A percentile compares a stretch with the other conserved stretches of the same genome.
These are phyloP conservation scores for Botrytis fragariae DNA, from an alignment of 2,329 filamentous ascomycete species.

Conservation along the genomic window DNA sequence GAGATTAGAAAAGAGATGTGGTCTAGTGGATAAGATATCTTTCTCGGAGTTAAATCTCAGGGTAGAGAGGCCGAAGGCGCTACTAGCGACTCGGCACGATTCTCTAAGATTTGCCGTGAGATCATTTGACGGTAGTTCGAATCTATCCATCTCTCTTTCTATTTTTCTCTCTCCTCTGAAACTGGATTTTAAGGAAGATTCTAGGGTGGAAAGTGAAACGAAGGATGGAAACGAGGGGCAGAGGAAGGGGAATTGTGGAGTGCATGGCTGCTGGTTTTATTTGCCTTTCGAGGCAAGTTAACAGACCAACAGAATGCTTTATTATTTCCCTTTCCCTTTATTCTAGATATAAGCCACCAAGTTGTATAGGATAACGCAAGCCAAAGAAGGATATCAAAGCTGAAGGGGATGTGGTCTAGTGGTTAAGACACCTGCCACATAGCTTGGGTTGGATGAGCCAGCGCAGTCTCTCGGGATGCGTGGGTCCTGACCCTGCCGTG, in stretches of 20 bases:
- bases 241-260: neutral
- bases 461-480: neutral
- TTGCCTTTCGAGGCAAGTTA: neutral
- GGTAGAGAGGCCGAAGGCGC: neutral
- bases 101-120: neutral
- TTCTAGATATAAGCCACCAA: neutral
- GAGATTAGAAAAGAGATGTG: neutral
- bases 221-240: too few relatives aligned
- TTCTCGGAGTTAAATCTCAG: neutral
- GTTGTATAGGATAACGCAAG: neutral
- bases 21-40: neutral
- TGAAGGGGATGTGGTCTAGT: neutral
- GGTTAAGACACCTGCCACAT: neutral
- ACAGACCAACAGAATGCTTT: neutral
- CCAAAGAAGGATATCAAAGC: neutral
- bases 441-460: neutral
- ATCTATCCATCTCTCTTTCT: neutral
- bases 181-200: too few relatives aligned
- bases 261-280: neutral
- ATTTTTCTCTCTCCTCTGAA: neutral
- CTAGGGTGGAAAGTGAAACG: neutral
- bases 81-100: neutral
- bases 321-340: neutral
- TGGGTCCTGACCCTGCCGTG: neutral
- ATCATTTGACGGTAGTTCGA: neutral